These are phyloP conservation scores for Trametes maxima DNA, from an alignment of 768 basidiomycete species.

Conservation along the genomic window DNA sequence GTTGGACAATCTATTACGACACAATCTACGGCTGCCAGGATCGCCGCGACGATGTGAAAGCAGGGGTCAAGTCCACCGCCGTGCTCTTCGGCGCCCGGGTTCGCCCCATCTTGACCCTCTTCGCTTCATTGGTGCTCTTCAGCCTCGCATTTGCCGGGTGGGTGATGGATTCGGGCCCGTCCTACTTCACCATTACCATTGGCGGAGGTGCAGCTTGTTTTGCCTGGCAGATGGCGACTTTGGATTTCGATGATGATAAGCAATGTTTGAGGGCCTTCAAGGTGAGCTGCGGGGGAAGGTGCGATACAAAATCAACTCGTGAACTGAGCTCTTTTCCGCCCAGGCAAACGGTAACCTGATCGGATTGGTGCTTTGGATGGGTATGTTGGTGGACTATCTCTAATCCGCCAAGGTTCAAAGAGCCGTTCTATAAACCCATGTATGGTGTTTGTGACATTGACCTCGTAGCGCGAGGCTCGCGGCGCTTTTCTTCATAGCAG, in stretches of 20 bases:
- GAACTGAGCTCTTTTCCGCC: too few species aligned
- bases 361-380: too few species aligned
- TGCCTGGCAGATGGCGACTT: constrained; percentile 28
- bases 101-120: constrained; percentile 54
- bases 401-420: too few species aligned
- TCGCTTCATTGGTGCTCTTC: constrained; percentile 54
- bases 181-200: constrained; percentile 17
- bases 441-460: too few species aligned
- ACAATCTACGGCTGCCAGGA: constrained; percentile 83
- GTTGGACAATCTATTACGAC: constrained; percentile 55
- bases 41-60: constrained; percentile 69
- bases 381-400: too few species aligned
- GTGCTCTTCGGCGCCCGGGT: constrained; percentile 70
- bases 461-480: too few species aligned
- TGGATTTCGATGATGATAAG: constrained; percentile 26
- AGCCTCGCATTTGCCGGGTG: constrained; percentile 58
- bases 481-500: too few species aligned
- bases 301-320: too few species aligned
- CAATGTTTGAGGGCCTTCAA: constrained; percentile 25
- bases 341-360: too few species aligned
- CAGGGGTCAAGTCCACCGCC: constrained; percentile 75
- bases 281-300: neutral
- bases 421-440: too few species aligned
- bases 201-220: constrained; percentile 27
- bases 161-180: constrained; percentile 34